Percentiles rank a stretch among this genome's conserved stretches.
phyloP scores from a whole-genome alignment of 139 green algal genomes.

The Ettlia oleoabundans region DNA sequence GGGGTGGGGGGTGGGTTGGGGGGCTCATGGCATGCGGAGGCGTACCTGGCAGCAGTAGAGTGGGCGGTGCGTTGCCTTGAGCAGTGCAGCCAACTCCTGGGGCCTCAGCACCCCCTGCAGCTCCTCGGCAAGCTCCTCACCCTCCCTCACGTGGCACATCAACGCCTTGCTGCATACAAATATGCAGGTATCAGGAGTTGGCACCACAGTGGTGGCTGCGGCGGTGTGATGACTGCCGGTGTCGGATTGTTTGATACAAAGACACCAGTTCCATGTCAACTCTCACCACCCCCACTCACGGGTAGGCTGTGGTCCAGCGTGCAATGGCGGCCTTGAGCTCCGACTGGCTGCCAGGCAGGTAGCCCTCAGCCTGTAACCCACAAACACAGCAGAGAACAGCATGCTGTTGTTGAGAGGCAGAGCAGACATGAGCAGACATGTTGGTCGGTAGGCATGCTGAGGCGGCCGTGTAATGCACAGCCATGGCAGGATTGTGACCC shows the following conservation, averaged over 20 bases:
- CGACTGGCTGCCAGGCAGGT: not conserved
- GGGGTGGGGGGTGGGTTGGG: too few relatives aligned
- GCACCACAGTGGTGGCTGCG: not conserved
- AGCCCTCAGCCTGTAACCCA: not conserved
- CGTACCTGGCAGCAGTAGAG: constrained; percentile 20
- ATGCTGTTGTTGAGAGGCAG: too few relatives aligned
- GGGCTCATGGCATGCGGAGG: too few relatives aligned
- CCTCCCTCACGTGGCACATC: constrained; percentile 38
- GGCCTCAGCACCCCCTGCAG: constrained; percentile 22
- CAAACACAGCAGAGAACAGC: too few relatives aligned
- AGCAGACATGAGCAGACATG: too few relatives aligned
- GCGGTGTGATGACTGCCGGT: not conserved
- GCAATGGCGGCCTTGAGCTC: constrained; percentile 28
- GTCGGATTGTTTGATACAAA: not conserved
- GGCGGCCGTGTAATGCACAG: too few relatives aligned
- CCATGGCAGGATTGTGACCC: too few relatives aligned
- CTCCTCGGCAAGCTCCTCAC: constrained; percentile 22
- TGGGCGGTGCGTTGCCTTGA: constrained; percentile 47
- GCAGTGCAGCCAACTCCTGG: constrained; percentile 39
- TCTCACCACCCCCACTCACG: not conserved
- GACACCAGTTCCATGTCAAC: not conserved
- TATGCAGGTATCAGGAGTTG: too few relatives aligned
- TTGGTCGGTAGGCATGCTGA: too few relatives aligned
- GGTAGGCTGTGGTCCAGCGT: constrained; percentile 50
- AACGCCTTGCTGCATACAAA: constrained; percentile 5